Conservation (phyloP, 257 asterid genomes). For the Anisodus tanguticus region DNA sequence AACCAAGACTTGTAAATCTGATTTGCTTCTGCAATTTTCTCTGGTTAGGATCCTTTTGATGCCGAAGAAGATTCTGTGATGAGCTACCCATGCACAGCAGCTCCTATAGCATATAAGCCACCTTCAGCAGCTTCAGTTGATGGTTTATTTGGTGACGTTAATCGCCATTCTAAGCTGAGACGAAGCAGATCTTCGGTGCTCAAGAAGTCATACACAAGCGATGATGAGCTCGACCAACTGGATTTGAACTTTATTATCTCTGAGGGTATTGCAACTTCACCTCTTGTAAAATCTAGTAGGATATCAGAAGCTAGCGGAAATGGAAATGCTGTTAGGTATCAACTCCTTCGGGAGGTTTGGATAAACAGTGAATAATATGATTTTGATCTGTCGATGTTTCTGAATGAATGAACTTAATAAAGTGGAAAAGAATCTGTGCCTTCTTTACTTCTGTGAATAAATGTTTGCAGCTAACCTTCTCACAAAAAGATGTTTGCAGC, state of each 20-base stretch:
- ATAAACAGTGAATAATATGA: conserved; percentile 40
- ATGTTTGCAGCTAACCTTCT: background rate
- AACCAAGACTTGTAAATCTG: background rate
- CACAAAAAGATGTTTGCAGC: too few species aligned
- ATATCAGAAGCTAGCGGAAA: conserved; percentile 50
- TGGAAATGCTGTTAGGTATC: conserved; percentile 61
- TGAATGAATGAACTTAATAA: background rate
- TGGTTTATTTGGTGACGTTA: conserved; percentile 59
- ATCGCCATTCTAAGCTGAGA: conserved; percentile 48
- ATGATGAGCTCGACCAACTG: conserved; percentile 80
- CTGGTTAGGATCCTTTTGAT: conserved; percentile 56
- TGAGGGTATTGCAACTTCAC: conserved; percentile 39
- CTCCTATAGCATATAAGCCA: conserved; percentile 60
- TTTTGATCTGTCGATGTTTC: background rate
- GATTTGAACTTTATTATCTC: conserved; percentile 55
- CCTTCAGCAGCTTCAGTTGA: conserved; percentile 68
- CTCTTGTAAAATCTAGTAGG: conserved; percentile 56
- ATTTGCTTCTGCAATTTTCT: conserved; percentile 3
- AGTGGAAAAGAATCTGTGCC: background rate
- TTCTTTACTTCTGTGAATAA: background rate
- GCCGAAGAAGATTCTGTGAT: conserved; percentile 40
- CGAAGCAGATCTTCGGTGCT: conserved; percentile 59
- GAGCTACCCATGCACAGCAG: conserved; percentile 67
- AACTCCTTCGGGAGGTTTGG: conserved; percentile 74
- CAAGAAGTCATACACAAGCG: conserved; percentile 71